Conservation (phyloP, 2,329 filamentous ascomycete species). For the Didymella pomorum region DNA sequence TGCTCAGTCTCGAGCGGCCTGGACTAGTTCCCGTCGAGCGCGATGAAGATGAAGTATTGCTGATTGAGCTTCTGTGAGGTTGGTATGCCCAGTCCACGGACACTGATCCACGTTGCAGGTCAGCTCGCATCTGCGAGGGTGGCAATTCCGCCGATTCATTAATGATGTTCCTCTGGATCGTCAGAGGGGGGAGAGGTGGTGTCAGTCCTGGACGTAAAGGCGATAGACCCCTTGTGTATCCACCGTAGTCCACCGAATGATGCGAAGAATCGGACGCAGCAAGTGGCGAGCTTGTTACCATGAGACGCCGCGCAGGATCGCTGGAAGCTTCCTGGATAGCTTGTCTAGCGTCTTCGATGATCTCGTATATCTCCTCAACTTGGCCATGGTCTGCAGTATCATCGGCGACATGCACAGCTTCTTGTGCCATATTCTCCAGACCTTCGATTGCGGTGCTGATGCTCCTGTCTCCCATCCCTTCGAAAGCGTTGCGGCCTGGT, state of each 20-base stretch:
- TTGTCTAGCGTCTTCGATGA: slow-evolving; percentile 51
- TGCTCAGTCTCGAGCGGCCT: slow-evolving; percentile 26
- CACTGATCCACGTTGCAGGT: slow-evolving; percentile 25
- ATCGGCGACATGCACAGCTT: slow-evolving; percentile 51
- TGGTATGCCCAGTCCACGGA: slow-evolving; percentile 44
- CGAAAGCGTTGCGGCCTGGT: slow-evolving; percentile 33
- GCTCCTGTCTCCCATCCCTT: slow-evolving; percentile 24
- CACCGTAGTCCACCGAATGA: not conserved
- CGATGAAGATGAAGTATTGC: slow-evolving; percentile 21
- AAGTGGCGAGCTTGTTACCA: slow-evolving; percentile 35
- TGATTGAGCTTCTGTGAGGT: not conserved
- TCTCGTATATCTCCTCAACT: slow-evolving; percentile 50
- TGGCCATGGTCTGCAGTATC: slow-evolving; percentile 43
- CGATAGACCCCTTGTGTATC: not conserved
- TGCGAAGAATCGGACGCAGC: slow-evolving; percentile 21
- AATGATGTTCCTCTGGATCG: slow-evolving; percentile 1
- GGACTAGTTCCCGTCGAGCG: slow-evolving; percentile 15
- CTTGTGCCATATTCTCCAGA: slow-evolving; percentile 54
- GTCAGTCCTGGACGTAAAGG: not conserved
- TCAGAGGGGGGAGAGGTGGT: not conserved
- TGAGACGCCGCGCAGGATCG: slow-evolving; percentile 31
- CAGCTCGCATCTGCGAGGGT: slow-evolving; percentile 11
- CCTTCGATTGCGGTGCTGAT: slow-evolving; percentile 49
- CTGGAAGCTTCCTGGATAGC: slow-evolving; percentile 46
- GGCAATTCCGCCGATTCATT: not conserved